Evolutionary conservation across 2,329 filamentous ascomycete species (phyloP), one percentile per base, ranked within the genome.

Genomic region (Aquanectria penicillioides): DNA sequence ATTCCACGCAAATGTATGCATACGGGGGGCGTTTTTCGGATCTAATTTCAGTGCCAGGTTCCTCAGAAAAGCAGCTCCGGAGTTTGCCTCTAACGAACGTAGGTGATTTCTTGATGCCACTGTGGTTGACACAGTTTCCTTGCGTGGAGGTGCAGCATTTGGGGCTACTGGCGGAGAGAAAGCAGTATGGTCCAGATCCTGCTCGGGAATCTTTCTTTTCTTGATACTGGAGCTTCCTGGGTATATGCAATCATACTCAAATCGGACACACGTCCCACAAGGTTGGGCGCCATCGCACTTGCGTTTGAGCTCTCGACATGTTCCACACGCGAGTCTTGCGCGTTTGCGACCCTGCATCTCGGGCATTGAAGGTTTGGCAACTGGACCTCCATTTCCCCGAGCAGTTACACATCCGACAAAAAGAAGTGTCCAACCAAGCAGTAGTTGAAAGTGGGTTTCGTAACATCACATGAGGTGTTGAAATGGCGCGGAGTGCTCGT

Each of bases 1-100:
- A 53, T 87, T 86, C 84, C 84, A 87, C 0, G 81, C 83, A 66
- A 87, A 86, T 0, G 83, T 77, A 62, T 84, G 81, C 52, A 86
- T 73, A 41, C 81, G 77, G 0, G 84, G 83, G 1, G 81, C 82
- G 64, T 80, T 80, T 5, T 78, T 78, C 1, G 83, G 80, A 65
- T 87, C 83, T 17, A 86, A 75, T 37, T 79, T 77, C 37, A 85
- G 74, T 0, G 81, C 84, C 29, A 87, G 71, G 18, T 79, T 77
- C 51, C 83, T 74, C 8, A 85, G 78, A 66, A 87, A 87, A 0
- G 83, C 83, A 0, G 84, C 81, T 0, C 83, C 83, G 1, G 83
- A 86, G 59, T 87, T 86, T 29, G 82, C 84, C 61, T 86, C 83
- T 4, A 86, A 72, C 1, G 81, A 82, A 5, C 74, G 74, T 37